phyloP scores from a whole-genome alignment of 495 filamentous ascomycete species.

The Podospora australis region DNA sequence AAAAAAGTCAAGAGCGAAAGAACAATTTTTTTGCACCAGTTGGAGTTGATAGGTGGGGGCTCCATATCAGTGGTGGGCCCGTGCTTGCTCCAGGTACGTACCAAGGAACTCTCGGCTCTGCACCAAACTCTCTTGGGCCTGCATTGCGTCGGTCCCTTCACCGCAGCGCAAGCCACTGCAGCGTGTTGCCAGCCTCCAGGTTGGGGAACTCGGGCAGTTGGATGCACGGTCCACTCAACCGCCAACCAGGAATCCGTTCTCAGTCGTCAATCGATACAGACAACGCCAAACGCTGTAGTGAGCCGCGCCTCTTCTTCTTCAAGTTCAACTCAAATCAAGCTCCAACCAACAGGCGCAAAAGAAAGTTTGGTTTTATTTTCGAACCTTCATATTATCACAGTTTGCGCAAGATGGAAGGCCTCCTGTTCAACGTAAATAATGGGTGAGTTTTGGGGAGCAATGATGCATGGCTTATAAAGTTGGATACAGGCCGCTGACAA shows the following conservation, averaged over 20 bases:
- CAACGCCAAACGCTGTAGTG: slow-evolving; percentile 5
- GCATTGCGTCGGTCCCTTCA: too few relatives aligned
- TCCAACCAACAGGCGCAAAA: slow-evolving; percentile 15
- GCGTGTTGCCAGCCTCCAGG: background rate
- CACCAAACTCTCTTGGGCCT: too few relatives aligned
- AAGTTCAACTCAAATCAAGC: slow-evolving; percentile 1
- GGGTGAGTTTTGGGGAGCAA: too few relatives aligned
- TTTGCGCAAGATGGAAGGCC: slow-evolving; percentile 70
- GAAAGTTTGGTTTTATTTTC: too few relatives aligned
- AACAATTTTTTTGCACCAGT: slow-evolving; percentile 30
- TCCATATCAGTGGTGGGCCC: slow-evolving; percentile 7
- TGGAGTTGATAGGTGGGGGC: slow-evolving; percentile 23
- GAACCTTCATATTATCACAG: slow-evolving; percentile 11
- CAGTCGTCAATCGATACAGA: slow-evolving; percentile 2
- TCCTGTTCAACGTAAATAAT: slow-evolving; percentile 93
- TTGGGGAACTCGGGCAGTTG: background rate
- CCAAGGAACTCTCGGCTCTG: background rate
- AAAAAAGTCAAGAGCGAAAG: slow-evolving; percentile 26
- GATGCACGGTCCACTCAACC: slow-evolving; percentile 4
- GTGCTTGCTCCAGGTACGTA: background rate
- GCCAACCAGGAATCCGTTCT: background rate
- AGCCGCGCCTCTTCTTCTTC: slow-evolving; percentile 7
- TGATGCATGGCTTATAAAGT: too few relatives aligned
- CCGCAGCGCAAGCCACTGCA: background rate
- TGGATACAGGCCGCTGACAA: too few relatives aligned